A percentile compares a stretch with the other conserved stretches of the same genome.
Evolutionary conservation across 208 protist species (phyloP).

Genomic region (Leptomonas seymouri): DNA sequence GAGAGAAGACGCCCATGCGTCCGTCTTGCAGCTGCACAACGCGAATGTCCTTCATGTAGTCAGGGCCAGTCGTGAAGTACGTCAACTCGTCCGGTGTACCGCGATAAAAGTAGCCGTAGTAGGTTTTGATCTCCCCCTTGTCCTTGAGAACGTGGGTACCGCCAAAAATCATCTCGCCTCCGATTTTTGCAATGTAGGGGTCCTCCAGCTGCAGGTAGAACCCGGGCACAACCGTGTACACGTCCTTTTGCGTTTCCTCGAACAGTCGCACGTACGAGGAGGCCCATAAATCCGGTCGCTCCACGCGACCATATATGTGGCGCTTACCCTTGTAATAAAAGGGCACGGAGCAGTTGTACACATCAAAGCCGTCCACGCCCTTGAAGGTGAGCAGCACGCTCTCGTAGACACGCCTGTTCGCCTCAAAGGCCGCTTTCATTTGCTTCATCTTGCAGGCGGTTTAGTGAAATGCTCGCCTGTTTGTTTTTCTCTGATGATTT

Average conservation of each 20-base stretch:
- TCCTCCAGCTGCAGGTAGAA: slow-evolving; percentile 56
- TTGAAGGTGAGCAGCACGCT: slow-evolving; percentile 37
- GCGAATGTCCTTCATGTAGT: slow-evolving; percentile 68
- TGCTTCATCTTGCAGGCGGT: slow-evolving; percentile 2
- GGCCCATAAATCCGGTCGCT: slow-evolving; percentile 49
- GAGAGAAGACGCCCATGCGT: slow-evolving; percentile 66
- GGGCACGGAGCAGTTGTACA: slow-evolving; percentile 67
- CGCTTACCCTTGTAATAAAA: slow-evolving; percentile 51
- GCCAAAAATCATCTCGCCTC: slow-evolving; percentile 52
- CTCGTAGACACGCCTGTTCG: slow-evolving; percentile 33
- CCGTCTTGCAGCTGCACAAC: slow-evolving; percentile 44
- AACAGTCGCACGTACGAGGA: slow-evolving; percentile 53
- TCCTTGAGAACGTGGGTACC: slow-evolving; percentile 53
- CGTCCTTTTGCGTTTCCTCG: slow-evolving; percentile 58
- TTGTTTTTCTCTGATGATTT: neutral
- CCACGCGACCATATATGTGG: slow-evolving; percentile 61
- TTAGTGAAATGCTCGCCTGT: neutral
- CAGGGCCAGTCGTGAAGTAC: slow-evolving; percentile 53
- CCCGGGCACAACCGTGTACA: slow-evolving; percentile 45
- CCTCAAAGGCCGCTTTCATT: slow-evolving; percentile 33
- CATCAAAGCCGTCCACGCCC: slow-evolving; percentile 52
- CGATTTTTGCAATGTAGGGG: slow-evolving; percentile 50
- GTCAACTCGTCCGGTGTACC: slow-evolving; percentile 36
- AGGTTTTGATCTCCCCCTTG: slow-evolving; percentile 36
- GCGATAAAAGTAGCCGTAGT: slow-evolving; percentile 65